Evolutionary conservation across 805 yeast genomes (phyloP).

Genomic region (Hanseniaspora thailandica): DNA sequence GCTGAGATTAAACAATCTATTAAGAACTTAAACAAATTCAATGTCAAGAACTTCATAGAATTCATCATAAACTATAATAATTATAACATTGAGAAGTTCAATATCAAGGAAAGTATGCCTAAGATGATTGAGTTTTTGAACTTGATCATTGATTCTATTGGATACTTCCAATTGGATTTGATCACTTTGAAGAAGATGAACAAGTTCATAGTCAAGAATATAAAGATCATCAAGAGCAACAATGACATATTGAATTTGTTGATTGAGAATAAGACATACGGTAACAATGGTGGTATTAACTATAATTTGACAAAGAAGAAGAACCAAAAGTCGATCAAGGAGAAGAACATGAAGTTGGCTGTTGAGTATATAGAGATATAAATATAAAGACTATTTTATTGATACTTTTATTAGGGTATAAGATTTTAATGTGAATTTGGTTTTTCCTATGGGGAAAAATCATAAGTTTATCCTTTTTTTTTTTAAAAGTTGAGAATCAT

Average conservation of each 20-base stretch:
- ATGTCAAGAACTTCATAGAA: conserved; percentile 27
- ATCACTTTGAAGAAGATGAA: conserved; percentile 10
- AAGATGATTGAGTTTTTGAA: conserved; percentile 26
- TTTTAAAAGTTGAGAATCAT: neutral
- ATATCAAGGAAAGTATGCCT: conserved; percentile 17
- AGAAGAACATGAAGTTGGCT: conserved; percentile 9
- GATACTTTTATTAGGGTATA: too few species aligned
- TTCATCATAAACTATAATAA: conserved; percentile 20
- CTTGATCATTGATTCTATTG: conserved; percentile 28
- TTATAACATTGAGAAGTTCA: conserved; percentile 18
- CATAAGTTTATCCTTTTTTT: too few species aligned
- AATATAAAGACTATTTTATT: too few species aligned
- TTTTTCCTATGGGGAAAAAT: too few species aligned
- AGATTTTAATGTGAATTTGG: too few species aligned
- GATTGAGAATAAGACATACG: conserved; percentile 14
- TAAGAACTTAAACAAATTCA: conserved; percentile 26
- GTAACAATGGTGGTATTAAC: conserved; percentile 14
- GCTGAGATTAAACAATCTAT: conserved; percentile 43
- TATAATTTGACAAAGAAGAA: conserved; percentile 14
- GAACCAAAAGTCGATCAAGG: conserved; percentile 4
- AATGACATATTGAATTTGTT: conserved; percentile 10
- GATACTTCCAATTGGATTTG: conserved; percentile 26
- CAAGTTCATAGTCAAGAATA: conserved; percentile 14
- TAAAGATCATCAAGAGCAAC: conserved; percentile 13
- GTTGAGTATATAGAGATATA: conserved; percentile 9